Evolutionary conservation across 1,284 basidiomycete species (phyloP).

Genomic region (Kalmanozyma brasiliensis): DNA sequence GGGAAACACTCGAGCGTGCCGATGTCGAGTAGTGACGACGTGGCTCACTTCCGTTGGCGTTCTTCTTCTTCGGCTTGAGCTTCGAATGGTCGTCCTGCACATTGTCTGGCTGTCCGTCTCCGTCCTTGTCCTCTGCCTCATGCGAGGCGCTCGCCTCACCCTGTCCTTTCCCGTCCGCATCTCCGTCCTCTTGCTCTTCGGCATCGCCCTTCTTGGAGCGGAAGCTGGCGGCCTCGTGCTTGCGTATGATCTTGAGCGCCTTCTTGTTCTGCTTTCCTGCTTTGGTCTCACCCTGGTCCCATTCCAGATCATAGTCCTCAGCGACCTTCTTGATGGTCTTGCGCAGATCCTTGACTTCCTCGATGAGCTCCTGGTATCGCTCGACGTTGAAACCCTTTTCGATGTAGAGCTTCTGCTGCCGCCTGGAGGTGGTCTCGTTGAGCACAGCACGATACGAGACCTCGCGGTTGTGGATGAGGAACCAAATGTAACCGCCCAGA

Average conservation of each 20-base stretch:
- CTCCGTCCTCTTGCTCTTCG: slow-evolving; percentile 18
- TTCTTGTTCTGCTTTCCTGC: slow-evolving; percentile 52
- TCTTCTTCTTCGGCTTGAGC: slow-evolving; percentile 39
- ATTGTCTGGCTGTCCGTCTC: slow-evolving; percentile 48
- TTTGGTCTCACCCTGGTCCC: slow-evolving; percentile 58
- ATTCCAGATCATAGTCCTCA: slow-evolving; percentile 61
- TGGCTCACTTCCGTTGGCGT: slow-evolving; percentile 14
- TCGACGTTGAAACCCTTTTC: slow-evolving; percentile 59
- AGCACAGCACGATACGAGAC: slow-evolving; percentile 60
- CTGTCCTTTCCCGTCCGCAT: slow-evolving; percentile 20
- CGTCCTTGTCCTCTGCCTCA: slow-evolving; percentile 49
- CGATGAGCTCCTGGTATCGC: slow-evolving; percentile 56
- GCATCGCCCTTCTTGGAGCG: slow-evolving; percentile 14
- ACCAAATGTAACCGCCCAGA: slow-evolving; percentile 59
- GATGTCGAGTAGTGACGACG: slow-evolving; percentile 26
- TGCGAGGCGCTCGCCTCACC: slow-evolving; percentile 10
- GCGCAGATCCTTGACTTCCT: slow-evolving; percentile 58
- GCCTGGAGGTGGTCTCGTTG: slow-evolving; percentile 57
- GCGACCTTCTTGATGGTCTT: slow-evolving; percentile 58
- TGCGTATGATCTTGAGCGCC: slow-evolving; percentile 60
- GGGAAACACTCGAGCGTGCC: neutral
- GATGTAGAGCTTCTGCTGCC: slow-evolving; percentile 58
- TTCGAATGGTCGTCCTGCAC: slow-evolving; percentile 35
- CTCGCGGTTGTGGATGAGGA: slow-evolving; percentile 60
- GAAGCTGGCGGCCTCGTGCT: slow-evolving; percentile 36